These are phyloP conservation scores for Alternaria burnsii DNA, from an alignment of 2,329 filamentous ascomycete genomes.

Conservation along the genomic window DNA sequence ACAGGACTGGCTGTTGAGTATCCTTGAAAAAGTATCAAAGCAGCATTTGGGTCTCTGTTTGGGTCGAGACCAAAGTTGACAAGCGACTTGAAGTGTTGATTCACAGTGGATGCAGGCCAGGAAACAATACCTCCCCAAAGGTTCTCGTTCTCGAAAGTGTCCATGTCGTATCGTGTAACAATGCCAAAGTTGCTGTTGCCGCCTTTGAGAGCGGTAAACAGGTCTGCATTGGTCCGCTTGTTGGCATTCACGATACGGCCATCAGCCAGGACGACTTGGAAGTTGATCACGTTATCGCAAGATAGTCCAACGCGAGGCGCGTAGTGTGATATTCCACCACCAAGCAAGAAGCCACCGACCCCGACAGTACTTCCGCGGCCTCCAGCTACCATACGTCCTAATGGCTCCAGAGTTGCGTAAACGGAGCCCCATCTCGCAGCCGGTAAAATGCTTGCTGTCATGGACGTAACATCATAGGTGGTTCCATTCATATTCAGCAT, in stretches of 20 bases:
- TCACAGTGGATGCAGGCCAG: slow-evolving; percentile 11
- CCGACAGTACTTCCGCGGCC: slow-evolving; percentile 37
- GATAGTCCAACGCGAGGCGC: slow-evolving; percentile 28
- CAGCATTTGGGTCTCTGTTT: slow-evolving; percentile 19
- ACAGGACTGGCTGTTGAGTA: slow-evolving; percentile 1
- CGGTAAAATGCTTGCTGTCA: slow-evolving; percentile 17
- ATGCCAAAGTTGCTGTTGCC: slow-evolving; percentile 41
- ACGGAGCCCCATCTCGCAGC: slow-evolving; percentile 29
- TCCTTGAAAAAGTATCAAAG: slow-evolving; percentile 18
- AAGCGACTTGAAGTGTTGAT: slow-evolving; percentile 26
- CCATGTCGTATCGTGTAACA: slow-evolving; percentile 27
- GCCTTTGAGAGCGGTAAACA: slow-evolving; percentile 48
- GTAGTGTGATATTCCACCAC: slow-evolving; percentile 37
- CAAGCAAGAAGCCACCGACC: slow-evolving; percentile 39
- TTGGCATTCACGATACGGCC: slow-evolving; percentile 50
- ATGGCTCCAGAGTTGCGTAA: slow-evolving; percentile 29
- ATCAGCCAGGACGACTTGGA: slow-evolving; percentile 48
- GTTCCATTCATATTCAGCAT: slow-evolving; percentile 30
- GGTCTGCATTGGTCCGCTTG: slow-evolving; percentile 45
- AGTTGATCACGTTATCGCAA: slow-evolving; percentile 39
- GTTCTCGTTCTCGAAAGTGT: slow-evolving; percentile 29
- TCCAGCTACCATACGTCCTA: slow-evolving; percentile 35
- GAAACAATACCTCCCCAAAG: slow-evolving; percentile 30
- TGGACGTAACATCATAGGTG: slow-evolving; percentile 1
- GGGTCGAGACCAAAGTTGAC: slow-evolving; percentile 16